These are phyloP conservation scores for Pascua guehoae DNA, from an alignment of 1,284 basidiomycete genomes.

Conservation along the genomic window DNA sequence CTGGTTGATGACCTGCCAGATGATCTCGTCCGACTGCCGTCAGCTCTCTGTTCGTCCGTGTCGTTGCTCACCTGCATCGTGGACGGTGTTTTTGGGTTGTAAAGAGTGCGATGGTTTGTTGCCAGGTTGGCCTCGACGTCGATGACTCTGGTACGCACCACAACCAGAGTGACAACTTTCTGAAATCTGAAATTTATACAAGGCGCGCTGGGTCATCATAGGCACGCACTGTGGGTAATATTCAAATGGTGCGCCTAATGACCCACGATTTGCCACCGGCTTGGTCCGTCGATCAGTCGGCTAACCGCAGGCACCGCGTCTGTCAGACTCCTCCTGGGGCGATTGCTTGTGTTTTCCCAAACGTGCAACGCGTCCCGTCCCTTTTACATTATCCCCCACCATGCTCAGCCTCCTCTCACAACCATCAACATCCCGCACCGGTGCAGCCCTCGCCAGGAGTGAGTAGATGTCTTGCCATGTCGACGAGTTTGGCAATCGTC, in stretches of 20 bases:
- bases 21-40: conserved; percentile 84
- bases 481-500: too few species aligned
- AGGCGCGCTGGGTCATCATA: not conserved
- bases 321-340: not conserved
- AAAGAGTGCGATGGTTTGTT: not conserved
- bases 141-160: conserved; percentile 1
- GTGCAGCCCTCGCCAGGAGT: conserved; percentile 30
- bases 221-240: not conserved
- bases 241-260: not conserved
- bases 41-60: conserved; percentile 5
- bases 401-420: conserved; percentile 30
- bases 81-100: not conserved
- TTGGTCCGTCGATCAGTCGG: too few species aligned
- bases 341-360: too few species aligned
- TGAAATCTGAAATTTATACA: conserved; percentile 11
- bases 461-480: conserved; percentile 8
- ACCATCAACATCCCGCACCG: conserved; percentile 32
- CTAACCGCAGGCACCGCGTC: not conserved
- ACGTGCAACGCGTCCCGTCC: not conserved
- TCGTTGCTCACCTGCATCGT: conserved; percentile 42
- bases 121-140: not conserved
- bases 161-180: not conserved
- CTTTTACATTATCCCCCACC: not conserved
- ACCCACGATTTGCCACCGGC: conserved; percentile 5
- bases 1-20: conserved; percentile 89